Evolutionary conservation across 768 basidiomycete species (phyloP).

Genomic region (Zangia roseola): DNA sequence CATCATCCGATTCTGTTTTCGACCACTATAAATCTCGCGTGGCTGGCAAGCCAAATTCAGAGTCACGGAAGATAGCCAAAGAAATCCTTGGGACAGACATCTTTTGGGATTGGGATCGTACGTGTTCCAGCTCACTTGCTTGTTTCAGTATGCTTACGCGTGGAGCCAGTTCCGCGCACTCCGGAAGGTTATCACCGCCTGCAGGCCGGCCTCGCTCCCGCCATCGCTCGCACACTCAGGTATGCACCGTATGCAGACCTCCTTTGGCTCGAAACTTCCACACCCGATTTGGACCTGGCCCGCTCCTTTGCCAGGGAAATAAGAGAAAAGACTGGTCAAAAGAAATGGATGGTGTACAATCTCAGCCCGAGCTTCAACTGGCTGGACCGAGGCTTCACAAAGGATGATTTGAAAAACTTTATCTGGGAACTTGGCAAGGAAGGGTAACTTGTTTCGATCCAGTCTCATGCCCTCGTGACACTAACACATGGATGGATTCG

Average conservation of each 20-base stretch:
- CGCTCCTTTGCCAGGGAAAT: conserved; percentile 75
- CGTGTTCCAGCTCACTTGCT: conserved; percentile 26
- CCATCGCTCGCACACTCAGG: conserved; percentile 73
- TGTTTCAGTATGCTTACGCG: background rate
- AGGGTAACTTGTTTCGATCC: conserved; percentile 46
- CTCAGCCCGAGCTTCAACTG: conserved; percentile 94
- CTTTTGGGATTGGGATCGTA: conserved; percentile 90
- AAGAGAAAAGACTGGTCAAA: conserved; percentile 57
- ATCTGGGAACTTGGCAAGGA: conserved; percentile 90
- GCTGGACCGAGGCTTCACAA: conserved; percentile 77
- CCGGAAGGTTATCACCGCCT: conserved; percentile 92
- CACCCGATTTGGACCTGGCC: conserved; percentile 81
- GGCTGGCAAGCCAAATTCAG: conserved; percentile 65
- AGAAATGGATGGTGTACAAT: conserved; percentile 88
- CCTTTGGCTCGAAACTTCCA: conserved; percentile 91
- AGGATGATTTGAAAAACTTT: conserved; percentile 77
- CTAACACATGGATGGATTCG: conserved; percentile 7
- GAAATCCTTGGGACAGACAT: conserved; percentile 63
- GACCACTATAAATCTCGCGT: conserved; percentile 58
- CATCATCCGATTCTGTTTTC: conserved; percentile 42
- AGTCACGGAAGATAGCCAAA: conserved; percentile 69
- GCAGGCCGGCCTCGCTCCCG: conserved; percentile 76
- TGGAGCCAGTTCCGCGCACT: conserved; percentile 69
- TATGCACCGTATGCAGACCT: conserved; percentile 89
- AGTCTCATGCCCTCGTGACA: background rate